phyloP scores from a whole-genome alignment of 1,284 basidiomycete species.

The Leccinum pachyderme region DNA sequence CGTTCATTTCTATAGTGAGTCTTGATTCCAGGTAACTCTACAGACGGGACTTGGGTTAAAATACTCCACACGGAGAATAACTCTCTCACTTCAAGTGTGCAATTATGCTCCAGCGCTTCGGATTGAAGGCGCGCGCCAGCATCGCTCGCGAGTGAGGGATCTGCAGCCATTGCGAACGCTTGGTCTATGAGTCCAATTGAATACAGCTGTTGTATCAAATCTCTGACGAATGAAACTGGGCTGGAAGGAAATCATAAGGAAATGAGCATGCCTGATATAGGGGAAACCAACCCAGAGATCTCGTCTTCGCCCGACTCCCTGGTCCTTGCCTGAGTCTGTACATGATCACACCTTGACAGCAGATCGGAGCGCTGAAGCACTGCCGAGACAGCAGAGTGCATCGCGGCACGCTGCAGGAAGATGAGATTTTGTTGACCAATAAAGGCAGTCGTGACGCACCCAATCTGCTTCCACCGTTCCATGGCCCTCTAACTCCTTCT shows the following conservation, averaged over 20 bases:
- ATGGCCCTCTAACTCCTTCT: slow-evolving; percentile 53
- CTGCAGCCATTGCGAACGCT: slow-evolving; percentile 47
- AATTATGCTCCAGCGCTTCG: slow-evolving; percentile 57
- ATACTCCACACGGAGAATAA: background rate
- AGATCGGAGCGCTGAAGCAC: slow-evolving; percentile 52
- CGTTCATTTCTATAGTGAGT: slow-evolving; percentile 51
- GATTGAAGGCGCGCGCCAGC: slow-evolving; percentile 45
- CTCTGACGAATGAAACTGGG: slow-evolving; percentile 51
- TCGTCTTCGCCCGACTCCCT: slow-evolving; percentile 26
- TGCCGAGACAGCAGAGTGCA: slow-evolving; percentile 52
- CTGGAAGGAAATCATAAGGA: slow-evolving; percentile 17
- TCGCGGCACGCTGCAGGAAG: slow-evolving; percentile 47
- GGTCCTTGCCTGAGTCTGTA: slow-evolving; percentile 32
- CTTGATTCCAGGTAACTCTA: slow-evolving; percentile 63
- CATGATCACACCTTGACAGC: slow-evolving; percentile 45
- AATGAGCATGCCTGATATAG: background rate
- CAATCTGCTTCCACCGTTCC: slow-evolving; percentile 51
- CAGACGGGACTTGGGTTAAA: background rate
- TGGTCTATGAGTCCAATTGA: slow-evolving; percentile 55
- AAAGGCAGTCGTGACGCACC: slow-evolving; percentile 39
- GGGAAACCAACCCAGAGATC: slow-evolving; percentile 13
- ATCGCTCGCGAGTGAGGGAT: slow-evolving; percentile 50
- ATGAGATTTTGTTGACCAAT: slow-evolving; percentile 12
- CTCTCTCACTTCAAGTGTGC: slow-evolving; percentile 49
- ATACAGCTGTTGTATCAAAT: slow-evolving; percentile 59